phyloP scores from a whole-genome alignment of 2,329 filamentous ascomycete species.

The Hymenoscyphus fraxineus region DNA sequence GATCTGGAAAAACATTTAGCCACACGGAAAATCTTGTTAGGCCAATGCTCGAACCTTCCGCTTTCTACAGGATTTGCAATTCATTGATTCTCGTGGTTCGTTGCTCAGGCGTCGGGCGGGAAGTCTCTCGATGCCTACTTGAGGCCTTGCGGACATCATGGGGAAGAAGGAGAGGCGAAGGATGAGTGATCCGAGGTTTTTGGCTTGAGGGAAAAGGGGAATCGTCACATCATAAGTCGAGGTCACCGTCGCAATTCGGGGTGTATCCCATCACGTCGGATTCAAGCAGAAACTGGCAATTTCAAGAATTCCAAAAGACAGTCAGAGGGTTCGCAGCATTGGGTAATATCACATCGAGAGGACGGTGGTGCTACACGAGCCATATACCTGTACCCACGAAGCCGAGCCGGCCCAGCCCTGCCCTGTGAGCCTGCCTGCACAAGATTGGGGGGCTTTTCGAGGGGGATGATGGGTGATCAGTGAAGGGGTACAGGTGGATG shows the following conservation, averaged over 20 bases:
- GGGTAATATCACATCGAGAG: constrained; percentile 12
- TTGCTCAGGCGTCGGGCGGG: constrained; percentile 35
- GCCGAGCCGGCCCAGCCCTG: constrained; percentile 1
- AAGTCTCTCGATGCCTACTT: constrained; percentile 36
- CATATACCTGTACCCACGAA: background rate
- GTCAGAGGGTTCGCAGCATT: constrained; percentile 7
- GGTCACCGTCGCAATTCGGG: constrained; percentile 19
- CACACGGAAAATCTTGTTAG: constrained; percentile 22
- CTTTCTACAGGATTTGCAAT: constrained; percentile 91
- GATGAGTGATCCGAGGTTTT: constrained; percentile 4
- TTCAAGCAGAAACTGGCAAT: background rate
- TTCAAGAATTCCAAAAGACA: background rate
- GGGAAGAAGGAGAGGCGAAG: constrained; percentile 7
- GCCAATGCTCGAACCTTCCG: constrained; percentile 65
- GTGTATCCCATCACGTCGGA: constrained; percentile 22
- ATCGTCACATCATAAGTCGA: constrained; percentile 31
- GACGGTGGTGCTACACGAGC: background rate
- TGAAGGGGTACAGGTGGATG: constrained; percentile 2
- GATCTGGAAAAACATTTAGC: constrained; percentile 55
- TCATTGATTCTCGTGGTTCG: constrained; percentile 84
- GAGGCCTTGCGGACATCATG: constrained; percentile 33
- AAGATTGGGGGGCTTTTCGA: constrained; percentile 3
- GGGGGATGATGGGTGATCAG: constrained; percentile 1
- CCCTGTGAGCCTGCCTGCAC: background rate
- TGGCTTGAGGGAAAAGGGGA: constrained; percentile 15